Evolutionary conservation across 805 yeast species (phyloP).

Genomic region (Cyberlindnera suaveolens): DNA sequence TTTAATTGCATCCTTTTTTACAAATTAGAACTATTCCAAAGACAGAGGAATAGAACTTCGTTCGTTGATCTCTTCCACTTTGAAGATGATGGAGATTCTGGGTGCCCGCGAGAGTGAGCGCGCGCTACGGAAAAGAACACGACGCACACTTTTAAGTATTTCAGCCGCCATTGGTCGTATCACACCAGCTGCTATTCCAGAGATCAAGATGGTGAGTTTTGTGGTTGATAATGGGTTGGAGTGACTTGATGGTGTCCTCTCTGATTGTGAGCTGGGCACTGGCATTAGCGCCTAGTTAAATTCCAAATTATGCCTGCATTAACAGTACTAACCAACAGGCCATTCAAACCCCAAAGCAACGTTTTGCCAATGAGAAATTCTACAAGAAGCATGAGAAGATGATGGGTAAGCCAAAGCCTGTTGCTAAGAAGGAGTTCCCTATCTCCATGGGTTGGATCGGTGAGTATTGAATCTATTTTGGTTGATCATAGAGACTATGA

Average conservation of each 20-base stretch:
- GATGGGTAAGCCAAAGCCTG: conserved; percentile 64
- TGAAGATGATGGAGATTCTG: too few relatives aligned
- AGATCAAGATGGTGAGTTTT: too few relatives aligned
- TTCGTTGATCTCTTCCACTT: too few relatives aligned
- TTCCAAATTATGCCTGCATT: too few relatives aligned
- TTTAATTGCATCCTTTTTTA: too few relatives aligned
- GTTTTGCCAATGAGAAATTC: conserved; percentile 80
- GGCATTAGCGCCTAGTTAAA: background rate
- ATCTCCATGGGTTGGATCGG: conserved; percentile 62
- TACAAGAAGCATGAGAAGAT: conserved; percentile 66
- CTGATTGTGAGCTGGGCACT: background rate
- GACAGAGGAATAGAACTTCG: too few relatives aligned
- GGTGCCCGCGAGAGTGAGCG: background rate
- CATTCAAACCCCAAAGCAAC: conserved; percentile 79
- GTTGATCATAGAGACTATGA: background rate
- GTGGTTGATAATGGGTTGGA: too few relatives aligned
- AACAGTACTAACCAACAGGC: conserved; percentile 35
- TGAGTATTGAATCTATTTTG: conserved; percentile 26
- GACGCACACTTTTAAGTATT: background rate
- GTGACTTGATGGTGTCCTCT: too few relatives aligned
- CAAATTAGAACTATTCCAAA: too few relatives aligned
- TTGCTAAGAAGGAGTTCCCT: conserved; percentile 39
- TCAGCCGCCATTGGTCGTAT: too few relatives aligned
- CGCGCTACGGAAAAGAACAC: background rate
- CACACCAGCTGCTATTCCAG: too few relatives aligned